phyloP scores from a whole-genome alignment of 345 rosid species.

The Lumnitzera racemosa region DNA sequence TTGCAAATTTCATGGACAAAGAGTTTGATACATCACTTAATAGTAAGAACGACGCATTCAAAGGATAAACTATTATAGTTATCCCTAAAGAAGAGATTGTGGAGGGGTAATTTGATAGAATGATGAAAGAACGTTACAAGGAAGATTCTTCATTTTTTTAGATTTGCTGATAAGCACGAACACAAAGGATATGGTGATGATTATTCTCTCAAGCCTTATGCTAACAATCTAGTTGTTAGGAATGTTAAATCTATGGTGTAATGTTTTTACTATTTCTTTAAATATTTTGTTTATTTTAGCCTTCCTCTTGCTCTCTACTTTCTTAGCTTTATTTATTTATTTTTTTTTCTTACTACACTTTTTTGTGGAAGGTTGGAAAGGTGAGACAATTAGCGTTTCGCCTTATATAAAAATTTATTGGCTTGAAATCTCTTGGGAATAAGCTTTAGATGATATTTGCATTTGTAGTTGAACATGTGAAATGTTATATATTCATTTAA shows the following conservation, averaged over 20 bases:
- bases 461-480: slow-evolving; percentile 61
- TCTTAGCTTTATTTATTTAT: not conserved
- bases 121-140: slow-evolving; percentile 79
- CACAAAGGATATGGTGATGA: slow-evolving; percentile 44
- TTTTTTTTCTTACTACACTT: slow-evolving; percentile 7
- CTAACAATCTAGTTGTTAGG: slow-evolving; percentile 68
- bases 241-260: slow-evolving; percentile 86
- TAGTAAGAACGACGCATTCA: slow-evolving; percentile 34
- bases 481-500: slow-evolving; percentile 73
- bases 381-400: slow-evolving; percentile 72
- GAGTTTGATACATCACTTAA: slow-evolving; percentile 31
- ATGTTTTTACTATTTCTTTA: not conserved
- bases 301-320: not conserved
- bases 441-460: slow-evolving; percentile 63
- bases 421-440: slow-evolving; percentile 50
- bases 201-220: slow-evolving; percentile 37
- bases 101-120: slow-evolving; percentile 73
- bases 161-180: slow-evolving; percentile 49
- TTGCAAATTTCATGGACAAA: slow-evolving; percentile 42
- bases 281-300: not conserved
- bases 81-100: slow-evolving; percentile 76
- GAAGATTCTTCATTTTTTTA: slow-evolving; percentile 31
- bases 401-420: slow-evolving; percentile 91
- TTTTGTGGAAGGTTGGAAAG: slow-evolving; percentile 57
- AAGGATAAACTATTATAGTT: slow-evolving; percentile 27